A percentile compares a stretch with the other conserved stretches of the same genome.
These are phyloP conservation scores for Adansonia madagascariensis DNA, from an alignment of 441 rosid genomes.

Conservation along the genomic window DNA sequence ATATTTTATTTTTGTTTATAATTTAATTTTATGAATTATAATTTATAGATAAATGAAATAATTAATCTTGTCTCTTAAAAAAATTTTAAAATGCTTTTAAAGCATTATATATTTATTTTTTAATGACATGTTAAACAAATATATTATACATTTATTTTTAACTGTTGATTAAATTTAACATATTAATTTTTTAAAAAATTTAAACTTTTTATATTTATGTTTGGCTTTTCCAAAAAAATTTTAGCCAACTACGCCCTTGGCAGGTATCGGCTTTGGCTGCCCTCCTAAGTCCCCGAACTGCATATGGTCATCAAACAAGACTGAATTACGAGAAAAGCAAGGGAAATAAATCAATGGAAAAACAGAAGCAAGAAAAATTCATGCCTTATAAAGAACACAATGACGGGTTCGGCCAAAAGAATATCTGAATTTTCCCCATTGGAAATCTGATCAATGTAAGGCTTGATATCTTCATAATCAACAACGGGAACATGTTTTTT, in stretches of 20 bases:
- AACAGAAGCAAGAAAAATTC: background rate
- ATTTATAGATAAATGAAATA: too few relatives aligned
- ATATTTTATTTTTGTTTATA: too few relatives aligned
- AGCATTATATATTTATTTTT: too few relatives aligned
- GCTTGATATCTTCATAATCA: constrained; percentile 65
- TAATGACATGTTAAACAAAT: too few relatives aligned
- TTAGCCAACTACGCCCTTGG: constrained; percentile 53
- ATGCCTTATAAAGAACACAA: background rate
- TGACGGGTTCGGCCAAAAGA: constrained; percentile 26
- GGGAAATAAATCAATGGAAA: constrained; percentile 19
- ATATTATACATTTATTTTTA: too few relatives aligned
- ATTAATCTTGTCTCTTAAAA: too few relatives aligned
- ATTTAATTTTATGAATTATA: too few relatives aligned
- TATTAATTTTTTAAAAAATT: background rate
- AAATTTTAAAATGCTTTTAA: too few relatives aligned
- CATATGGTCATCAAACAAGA: constrained; percentile 10
- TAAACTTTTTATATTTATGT: too few relatives aligned
- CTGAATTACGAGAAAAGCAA: background rate
- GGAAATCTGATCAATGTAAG: constrained; percentile 63
- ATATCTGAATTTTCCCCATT: constrained; percentile 55
- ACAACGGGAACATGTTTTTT: constrained; percentile 56
- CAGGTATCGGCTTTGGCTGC: constrained; percentile 77
- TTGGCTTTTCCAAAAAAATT: background rate
- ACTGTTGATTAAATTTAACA: too few relatives aligned
- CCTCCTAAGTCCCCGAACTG: constrained; percentile 88